phyloP scores from a whole-genome alignment of 2,329 filamentous ascomycete genomes.

The Pezicula carpinea region DNA sequence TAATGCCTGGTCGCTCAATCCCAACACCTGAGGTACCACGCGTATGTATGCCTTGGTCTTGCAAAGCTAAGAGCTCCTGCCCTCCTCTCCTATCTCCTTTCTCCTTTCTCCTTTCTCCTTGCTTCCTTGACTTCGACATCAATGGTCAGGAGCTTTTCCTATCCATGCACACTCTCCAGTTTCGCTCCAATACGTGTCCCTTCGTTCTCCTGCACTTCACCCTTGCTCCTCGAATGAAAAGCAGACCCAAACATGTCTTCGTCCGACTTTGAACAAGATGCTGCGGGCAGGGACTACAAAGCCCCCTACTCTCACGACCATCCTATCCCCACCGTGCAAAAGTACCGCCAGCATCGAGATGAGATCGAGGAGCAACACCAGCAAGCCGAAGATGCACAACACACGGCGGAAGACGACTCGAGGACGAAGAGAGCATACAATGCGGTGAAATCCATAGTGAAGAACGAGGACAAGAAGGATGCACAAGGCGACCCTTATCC shows the following conservation, averaged over 20 bases:
- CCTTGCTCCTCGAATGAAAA: no score
- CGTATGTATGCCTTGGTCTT: no score
- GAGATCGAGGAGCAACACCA: conserved; percentile 15
- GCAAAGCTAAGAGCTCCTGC: no score
- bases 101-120: no score
- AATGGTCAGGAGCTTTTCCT: no score
- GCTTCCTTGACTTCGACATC: no score
- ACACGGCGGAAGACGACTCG: conserved; percentile 21
- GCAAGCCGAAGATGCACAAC: conserved; percentile 19
- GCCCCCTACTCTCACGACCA: conserved; percentile 21
- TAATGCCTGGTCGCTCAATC: no score
- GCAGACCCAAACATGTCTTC: conserved; percentile 5
- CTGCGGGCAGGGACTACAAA: conserved; percentile 17
- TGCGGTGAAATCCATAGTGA: conserved; percentile 17
- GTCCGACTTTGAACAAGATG: conserved; percentile 18
- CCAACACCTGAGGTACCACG: no score
- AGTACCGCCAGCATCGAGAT: conserved; percentile 19
- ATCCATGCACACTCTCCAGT: no score
- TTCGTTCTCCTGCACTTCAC: no score
- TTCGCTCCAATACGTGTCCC: no score
- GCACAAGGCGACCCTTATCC: conserved; percentile 18
- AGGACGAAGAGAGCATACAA: conserved; percentile 15
- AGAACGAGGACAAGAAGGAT: conserved; percentile 18
- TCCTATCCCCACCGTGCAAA: conserved; percentile 22
- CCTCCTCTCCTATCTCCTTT: no score